Percentiles rank a stretch among this genome's conserved stretches.
These are phyloP conservation scores for Pythium sukuiense DNA, from an alignment of 352 stramenopile species.

Conservation along the genomic window DNA sequence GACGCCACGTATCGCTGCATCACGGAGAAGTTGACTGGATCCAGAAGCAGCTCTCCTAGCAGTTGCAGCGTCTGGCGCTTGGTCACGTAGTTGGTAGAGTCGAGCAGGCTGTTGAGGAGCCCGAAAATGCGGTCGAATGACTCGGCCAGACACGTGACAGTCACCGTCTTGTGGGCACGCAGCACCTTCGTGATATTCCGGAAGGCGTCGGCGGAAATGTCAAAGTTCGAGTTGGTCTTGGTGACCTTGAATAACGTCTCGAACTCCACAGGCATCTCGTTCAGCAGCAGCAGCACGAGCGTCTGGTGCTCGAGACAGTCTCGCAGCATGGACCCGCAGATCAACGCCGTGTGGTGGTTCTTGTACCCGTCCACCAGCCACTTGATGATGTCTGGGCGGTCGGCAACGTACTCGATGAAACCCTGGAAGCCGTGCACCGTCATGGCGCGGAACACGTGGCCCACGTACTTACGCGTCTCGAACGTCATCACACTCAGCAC, in stretches of 20 bases:
- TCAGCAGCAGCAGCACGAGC: slow-evolving; percentile 61
- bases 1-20: slow-evolving; percentile 81
- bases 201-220: slow-evolving; percentile 82
- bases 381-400: slow-evolving; percentile 67
- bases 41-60: slow-evolving; percentile 70
- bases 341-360: slow-evolving; percentile 70
- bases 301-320: slow-evolving; percentile 75
- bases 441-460: slow-evolving; percentile 74
- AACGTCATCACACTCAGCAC: slow-evolving; percentile 75
- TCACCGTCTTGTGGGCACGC: slow-evolving; percentile 62
- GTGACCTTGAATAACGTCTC: slow-evolving; percentile 68
- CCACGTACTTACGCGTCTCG: slow-evolving; percentile 82
- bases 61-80: slow-evolving; percentile 73
- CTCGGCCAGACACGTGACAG: slow-evolving; percentile 45
- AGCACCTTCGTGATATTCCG: slow-evolving; percentile 77
- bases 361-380: slow-evolving; percentile 77
- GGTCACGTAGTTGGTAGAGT: slow-evolving; percentile 69
- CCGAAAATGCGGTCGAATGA: slow-evolving; percentile 74
- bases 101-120: slow-evolving; percentile 60
- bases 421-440: slow-evolving; percentile 66
- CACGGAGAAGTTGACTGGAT: slow-evolving; percentile 71
- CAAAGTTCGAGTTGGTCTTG: slow-evolving; percentile 80
- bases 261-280: slow-evolving; percentile 60
- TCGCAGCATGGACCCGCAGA: slow-evolving; percentile 78
- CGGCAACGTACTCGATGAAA: slow-evolving; percentile 60